A percentile compares a stretch with the other conserved stretches of the same genome.
phyloP scores from a whole-genome alignment of 1,284 basidiomycete species.

The Pseudozyma pruni region DNA sequence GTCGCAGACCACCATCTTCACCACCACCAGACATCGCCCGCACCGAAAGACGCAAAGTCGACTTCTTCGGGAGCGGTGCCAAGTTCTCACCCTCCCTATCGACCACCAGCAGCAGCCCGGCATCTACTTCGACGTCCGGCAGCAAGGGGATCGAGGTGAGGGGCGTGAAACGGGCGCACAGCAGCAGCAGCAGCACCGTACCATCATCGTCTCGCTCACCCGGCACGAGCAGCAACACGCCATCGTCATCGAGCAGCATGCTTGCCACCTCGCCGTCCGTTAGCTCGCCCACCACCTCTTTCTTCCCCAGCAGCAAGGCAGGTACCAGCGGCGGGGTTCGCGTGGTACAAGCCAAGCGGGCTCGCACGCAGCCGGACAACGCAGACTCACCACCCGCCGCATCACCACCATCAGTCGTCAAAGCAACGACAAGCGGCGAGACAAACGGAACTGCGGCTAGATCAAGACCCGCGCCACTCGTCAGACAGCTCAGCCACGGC shows the following conservation, averaged over 20 bases:
- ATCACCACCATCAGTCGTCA: neutral
- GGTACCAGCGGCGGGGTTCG: slow-evolving; percentile 10
- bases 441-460: neutral
- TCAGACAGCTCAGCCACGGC: slow-evolving; percentile 5
- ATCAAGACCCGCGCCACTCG: neutral
- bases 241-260: too few relatives aligned
- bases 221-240: neutral
- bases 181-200: neutral
- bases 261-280: slow-evolving; percentile 3
- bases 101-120: slow-evolving; percentile 7
- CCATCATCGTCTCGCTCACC: too few relatives aligned
- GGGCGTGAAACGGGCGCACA: slow-evolving; percentile 18
- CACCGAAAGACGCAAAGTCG: slow-evolving; percentile 20
- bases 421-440: neutral
- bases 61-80: slow-evolving; percentile 31
- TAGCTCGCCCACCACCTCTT: slow-evolving; percentile 3
- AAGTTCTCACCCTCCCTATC: neutral
- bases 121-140: neutral
- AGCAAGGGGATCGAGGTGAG: neutral
- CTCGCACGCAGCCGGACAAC: slow-evolving; percentile 3
- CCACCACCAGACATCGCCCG: slow-evolving; percentile 31
- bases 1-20: slow-evolving; percentile 3
- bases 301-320: neutral
- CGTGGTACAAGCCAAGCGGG: slow-evolving; percentile 24
- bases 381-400: neutral